Conservation (phyloP, 164 flowering plant genomes). For the Piper longum region DNA sequence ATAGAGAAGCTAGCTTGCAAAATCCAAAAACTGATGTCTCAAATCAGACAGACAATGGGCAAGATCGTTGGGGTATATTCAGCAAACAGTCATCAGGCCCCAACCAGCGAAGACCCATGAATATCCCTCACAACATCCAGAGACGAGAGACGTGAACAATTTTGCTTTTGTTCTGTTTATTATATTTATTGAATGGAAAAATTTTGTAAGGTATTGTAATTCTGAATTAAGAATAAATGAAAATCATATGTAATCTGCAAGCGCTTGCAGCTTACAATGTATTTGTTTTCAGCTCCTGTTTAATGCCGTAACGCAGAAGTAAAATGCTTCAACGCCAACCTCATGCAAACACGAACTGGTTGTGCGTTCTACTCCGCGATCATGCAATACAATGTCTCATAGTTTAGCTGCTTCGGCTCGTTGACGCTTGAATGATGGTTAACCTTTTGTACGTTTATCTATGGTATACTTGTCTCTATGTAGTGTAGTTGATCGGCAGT, state of each 20-base stretch:
- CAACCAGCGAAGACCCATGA: neutral
- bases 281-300: too few relatives aligned
- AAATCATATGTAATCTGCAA: neutral
- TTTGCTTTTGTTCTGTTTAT: neutral
- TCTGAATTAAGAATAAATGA: neutral
- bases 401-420: too few relatives aligned
- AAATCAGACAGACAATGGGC: conserved; percentile 4
- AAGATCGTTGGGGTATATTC: conserved; percentile 19
- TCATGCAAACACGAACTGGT: too few relatives aligned
- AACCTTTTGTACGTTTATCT: too few relatives aligned
- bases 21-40: conserved; percentile 8
- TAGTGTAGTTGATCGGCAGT: conserved; percentile 31
- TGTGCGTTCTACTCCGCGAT: too few relatives aligned
- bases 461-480: too few relatives aligned
- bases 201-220: neutral
- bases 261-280: neutral
- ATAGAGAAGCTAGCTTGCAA: neutral
- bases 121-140: neutral
- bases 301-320: too few relatives aligned
- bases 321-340: too few relatives aligned
- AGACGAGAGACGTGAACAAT: neutral
- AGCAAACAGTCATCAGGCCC: conserved; percentile 5
- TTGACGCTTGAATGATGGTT: too few relatives aligned
- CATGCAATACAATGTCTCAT: too few relatives aligned
- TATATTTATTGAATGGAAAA: neutral